Evolutionary conservation across 73 alveolate species (phyloP).

Genomic region (Stentor roeselii): DNA sequence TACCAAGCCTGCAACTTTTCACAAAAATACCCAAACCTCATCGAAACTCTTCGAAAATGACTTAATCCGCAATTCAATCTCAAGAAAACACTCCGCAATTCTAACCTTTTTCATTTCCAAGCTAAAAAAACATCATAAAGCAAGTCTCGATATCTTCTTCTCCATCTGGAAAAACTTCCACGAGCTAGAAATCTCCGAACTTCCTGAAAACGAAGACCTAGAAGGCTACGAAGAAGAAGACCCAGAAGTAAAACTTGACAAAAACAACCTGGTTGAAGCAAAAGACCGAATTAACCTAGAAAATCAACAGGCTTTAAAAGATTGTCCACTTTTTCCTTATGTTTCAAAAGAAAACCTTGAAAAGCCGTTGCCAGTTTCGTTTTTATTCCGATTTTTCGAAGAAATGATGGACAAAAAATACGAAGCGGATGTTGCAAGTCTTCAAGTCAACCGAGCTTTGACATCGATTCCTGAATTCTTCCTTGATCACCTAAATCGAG

Average conservation of each 20-base stretch:
- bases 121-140: too few relatives aligned
- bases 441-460: not conserved
- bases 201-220: too few relatives aligned
- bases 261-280: not conserved
- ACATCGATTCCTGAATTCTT: conserved; percentile 5
- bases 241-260: not conserved
- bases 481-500: conserved; percentile 14
- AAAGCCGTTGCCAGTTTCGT: not conserved
- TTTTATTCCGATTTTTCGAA: conserved; percentile 22
- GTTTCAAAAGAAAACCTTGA: not conserved
- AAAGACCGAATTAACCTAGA: not conserved
- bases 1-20: too few relatives aligned
- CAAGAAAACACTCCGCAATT: too few relatives aligned
- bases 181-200: too few relatives aligned
- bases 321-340: not conserved
- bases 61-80: too few relatives aligned
- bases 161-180: too few relatives aligned
- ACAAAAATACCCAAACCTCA: too few relatives aligned
- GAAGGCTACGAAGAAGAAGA: not conserved
- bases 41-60: too few relatives aligned
- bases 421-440: conserved; percentile 6
- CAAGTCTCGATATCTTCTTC: too few relatives aligned
- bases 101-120: too few relatives aligned
- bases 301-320: not conserved
- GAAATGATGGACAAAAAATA: conserved; percentile 29